A percentile compares a stretch with the other conserved stretches of the same genome.
Evolutionary conservation across 1,284 basidiomycete species (phyloP).

Genomic region (Rhodotorula sp.): DNA sequence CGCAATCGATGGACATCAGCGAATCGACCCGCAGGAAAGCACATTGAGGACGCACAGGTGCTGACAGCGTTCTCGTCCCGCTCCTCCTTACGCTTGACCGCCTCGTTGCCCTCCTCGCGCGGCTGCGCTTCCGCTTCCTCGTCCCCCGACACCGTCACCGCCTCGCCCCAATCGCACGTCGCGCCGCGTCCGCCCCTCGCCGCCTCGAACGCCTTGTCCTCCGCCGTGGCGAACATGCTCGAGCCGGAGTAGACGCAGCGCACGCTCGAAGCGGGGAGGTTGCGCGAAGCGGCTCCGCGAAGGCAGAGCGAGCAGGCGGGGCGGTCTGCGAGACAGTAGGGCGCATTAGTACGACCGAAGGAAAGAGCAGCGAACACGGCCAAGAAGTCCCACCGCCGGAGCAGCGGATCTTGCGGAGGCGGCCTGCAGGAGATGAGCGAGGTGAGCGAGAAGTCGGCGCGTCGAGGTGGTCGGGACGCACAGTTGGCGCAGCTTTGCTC

Average conservation of each 20-base stretch:
- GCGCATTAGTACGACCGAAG: background rate
- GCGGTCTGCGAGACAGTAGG: conserved; percentile 1
- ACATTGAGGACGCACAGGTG: too few relatives aligned
- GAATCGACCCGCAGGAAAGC: background rate
- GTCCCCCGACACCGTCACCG: background rate
- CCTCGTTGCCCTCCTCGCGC: background rate
- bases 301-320: conserved; percentile 13
- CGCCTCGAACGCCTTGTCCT: conserved; percentile 7
- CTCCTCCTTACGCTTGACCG: background rate
- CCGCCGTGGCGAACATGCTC: conserved; percentile 1
- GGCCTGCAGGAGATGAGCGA: background rate
- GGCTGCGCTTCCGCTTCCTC: background rate
- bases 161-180: conserved; percentile 5
- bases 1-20: background rate
- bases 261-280: background rate
- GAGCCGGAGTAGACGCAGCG: conserved; percentile 10
- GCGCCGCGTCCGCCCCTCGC: conserved; percentile 7
- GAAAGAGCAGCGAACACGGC: background rate
- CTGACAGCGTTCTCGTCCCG: too few relatives aligned
- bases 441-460: background rate
- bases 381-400: background rate
- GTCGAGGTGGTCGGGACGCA: background rate
- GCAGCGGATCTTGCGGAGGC: conserved; percentile 11
- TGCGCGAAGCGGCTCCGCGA: conserved; percentile 1
- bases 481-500: conserved; percentile 3